Percentiles rank a stretch among this genome's conserved stretches.
Evolutionary conservation across 1,139 yeast species (phyloP).

Genomic region (Geotrichum klebahnii): DNA sequence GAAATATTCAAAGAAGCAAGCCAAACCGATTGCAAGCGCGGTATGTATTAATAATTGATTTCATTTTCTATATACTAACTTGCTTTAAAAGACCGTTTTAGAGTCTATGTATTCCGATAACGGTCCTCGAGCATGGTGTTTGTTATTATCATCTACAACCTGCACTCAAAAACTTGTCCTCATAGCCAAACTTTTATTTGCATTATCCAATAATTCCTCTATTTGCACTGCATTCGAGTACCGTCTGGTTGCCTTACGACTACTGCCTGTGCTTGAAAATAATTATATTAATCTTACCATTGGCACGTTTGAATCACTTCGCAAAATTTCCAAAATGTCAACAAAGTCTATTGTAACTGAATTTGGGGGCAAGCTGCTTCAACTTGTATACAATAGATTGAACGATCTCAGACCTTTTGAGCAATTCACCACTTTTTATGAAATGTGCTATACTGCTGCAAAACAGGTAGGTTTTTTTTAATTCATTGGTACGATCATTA

Average conservation of each 20-base stretch:
- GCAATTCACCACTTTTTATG: conserved; percentile 17
- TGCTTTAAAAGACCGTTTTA: conserved; percentile 13
- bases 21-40: conserved; percentile 23
- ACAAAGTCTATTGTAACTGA: conserved; percentile 14
- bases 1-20: conserved; percentile 19
- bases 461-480: conserved; percentile 15
- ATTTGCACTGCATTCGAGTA: conserved; percentile 23
- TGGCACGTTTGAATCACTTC: conserved; percentile 23
- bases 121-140: conserved; percentile 25
- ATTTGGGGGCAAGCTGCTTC: conserved; percentile 21
- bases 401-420: conserved; percentile 12
- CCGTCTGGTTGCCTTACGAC: conserved; percentile 22
- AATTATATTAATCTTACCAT: conserved; percentile 21
- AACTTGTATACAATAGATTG: conserved; percentile 16
- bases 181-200: conserved; percentile 24
- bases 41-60: conserved; percentile 14
- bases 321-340: conserved; percentile 18
- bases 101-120: conserved; percentile 8
- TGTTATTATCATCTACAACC: conserved; percentile 13
- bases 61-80: background rate
- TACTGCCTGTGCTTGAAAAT: conserved; percentile 22
- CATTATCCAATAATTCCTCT: conserved; percentile 25
- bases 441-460: conserved; percentile 15
- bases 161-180: conserved; percentile 19
- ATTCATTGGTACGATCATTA: background rate